Evolutionary conservation across 257 asterid species (phyloP).

Genomic region (Forsythia suspensa): DNA sequence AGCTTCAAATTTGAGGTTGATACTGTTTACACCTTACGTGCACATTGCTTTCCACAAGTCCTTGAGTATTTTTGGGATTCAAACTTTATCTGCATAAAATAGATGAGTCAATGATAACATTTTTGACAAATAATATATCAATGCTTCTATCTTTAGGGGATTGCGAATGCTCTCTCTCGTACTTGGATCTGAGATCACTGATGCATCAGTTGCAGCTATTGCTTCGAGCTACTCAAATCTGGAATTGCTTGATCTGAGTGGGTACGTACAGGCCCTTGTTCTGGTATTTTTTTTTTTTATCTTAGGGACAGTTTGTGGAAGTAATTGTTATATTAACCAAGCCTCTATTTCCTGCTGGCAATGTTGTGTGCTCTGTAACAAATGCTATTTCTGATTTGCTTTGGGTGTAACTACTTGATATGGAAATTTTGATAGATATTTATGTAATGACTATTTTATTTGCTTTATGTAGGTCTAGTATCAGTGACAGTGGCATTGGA

Average conservation of each 20-base stretch:
- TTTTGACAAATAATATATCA: neutral
- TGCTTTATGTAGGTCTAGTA: conserved; percentile 66
- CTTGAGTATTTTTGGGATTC: neutral
- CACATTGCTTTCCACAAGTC: neutral
- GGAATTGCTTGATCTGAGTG: conserved; percentile 95
- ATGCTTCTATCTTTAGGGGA: conserved; percentile 51
- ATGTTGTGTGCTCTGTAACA: neutral
- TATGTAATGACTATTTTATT: neutral
- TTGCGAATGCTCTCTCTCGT: conserved; percentile 94
- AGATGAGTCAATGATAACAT: neutral
- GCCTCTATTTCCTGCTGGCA: neutral
- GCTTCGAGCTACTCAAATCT: conserved; percentile 75
- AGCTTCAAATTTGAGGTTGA: conserved; percentile 81
- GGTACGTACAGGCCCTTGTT: conserved; percentile 50
- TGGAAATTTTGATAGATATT: neutral
- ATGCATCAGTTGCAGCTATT: conserved; percentile 97
- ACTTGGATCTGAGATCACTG: conserved; percentile 87
- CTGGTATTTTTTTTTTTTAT: neutral
- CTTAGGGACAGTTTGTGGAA: neutral
- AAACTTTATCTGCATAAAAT: neutral
- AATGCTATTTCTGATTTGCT: neutral
- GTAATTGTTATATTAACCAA: neutral
- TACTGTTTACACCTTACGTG: neutral
- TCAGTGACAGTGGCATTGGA: conserved; percentile 93
- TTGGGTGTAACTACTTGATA: neutral